Conservation (phyloP, 148 eudicot species). For the Agrostemma githago region DNA sequence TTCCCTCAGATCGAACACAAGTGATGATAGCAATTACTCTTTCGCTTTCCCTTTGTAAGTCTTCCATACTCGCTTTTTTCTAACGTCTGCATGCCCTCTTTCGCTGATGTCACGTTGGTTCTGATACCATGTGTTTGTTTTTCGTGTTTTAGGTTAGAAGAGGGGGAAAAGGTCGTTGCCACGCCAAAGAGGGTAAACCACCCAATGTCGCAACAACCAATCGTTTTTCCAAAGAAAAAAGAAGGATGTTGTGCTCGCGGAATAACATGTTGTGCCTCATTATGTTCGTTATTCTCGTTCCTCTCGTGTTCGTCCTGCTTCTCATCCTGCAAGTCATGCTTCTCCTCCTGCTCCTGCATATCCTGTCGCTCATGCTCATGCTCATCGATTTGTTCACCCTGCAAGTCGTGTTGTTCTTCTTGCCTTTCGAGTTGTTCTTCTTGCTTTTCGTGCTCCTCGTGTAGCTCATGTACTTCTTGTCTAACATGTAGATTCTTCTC, state of each 20-base stretch:
- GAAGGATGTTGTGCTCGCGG: neutral
- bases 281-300: neutral
- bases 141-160: conserved; percentile 8
- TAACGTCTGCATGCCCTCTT: too few relatives aligned
- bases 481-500: neutral
- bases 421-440: neutral
- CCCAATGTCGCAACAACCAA: neutral
- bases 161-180: neutral
- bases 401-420: neutral
- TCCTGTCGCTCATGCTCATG: neutral
- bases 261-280: neutral
- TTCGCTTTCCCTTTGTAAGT: conserved; percentile 50
- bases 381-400: neutral
- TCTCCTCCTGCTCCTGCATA: neutral
- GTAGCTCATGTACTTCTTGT: neutral
- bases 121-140: too few relatives aligned
- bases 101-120: too few relatives aligned
- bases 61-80: too few relatives aligned
- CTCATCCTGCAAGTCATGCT: neutral
- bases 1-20: conserved; percentile 27
- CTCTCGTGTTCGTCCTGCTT: neutral
- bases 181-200: neutral
- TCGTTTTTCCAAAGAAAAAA: neutral
- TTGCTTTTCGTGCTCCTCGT: neutral
- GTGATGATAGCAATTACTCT: conserved; percentile 29